These are phyloP conservation scores for Blastomyces emzantsi DNA, from an alignment of 2,329 filamentous ascomycete genomes.

Conservation along the genomic window DNA sequence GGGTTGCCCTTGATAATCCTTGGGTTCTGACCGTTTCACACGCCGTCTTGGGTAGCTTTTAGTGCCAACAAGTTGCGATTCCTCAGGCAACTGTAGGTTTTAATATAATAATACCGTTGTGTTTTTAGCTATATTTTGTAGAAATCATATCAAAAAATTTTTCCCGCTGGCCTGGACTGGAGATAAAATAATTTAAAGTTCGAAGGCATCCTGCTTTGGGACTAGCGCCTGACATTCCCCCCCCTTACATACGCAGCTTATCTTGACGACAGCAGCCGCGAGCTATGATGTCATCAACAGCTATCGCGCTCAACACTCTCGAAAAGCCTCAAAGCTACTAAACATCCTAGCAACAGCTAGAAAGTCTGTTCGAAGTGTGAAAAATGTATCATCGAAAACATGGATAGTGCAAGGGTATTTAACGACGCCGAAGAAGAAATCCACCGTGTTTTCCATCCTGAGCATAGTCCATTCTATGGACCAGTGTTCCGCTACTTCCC, in stretches of 20 bases:
- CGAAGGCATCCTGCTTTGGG: background rate
- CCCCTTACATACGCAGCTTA: slow-evolving; percentile 2
- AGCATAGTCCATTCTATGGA: background rate
- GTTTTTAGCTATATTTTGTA: background rate
- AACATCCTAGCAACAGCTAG: background rate
- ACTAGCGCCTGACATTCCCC: background rate
- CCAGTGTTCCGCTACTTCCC: background rate
- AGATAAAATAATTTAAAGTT: slow-evolving; percentile 8
- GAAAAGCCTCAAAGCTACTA: background rate
- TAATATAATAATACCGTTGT: background rate
- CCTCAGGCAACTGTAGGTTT: background rate
- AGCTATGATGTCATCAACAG: background rate
- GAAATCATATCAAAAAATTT: background rate
- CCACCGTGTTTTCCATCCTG: background rate
- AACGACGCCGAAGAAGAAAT: slow-evolving; percentile 5
- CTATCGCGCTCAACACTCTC: background rate
- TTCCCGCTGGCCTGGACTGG: background rate
- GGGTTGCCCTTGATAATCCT: background rate
- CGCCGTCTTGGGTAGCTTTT: background rate
- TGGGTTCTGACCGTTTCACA: background rate
- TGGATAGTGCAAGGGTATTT: background rate
- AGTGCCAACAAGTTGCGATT: background rate
- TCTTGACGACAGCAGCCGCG: background rate
- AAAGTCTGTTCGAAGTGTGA: background rate
- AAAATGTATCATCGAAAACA: background rate